Evolutionary conservation across 768 basidiomycete genomes (phyloP).

Genomic region (Hygrophorus russula): DNA sequence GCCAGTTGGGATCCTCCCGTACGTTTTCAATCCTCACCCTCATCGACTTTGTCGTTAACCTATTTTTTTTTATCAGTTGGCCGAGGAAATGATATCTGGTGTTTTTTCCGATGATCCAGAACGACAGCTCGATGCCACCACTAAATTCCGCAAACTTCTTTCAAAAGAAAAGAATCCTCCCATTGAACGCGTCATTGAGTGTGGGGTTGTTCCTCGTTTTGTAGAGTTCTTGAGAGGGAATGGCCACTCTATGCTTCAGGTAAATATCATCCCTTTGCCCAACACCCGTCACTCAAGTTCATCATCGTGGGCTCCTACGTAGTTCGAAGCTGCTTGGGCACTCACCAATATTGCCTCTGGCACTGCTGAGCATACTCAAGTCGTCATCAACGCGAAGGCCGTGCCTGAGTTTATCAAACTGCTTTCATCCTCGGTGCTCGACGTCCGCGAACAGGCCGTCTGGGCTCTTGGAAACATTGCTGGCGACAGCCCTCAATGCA

Average conservation of each 20-base stretch:
- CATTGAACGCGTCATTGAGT: conserved; percentile 96
- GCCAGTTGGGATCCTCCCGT: conserved; percentile 76
- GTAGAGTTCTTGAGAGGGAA: conserved; percentile 77
- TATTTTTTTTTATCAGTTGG: conserved; percentile 36
- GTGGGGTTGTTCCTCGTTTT: conserved; percentile 93
- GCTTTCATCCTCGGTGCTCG: conserved; percentile 85
- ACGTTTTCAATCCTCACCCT: conserved; percentile 17
- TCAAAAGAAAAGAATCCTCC: conserved; percentile 99
- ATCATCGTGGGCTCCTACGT: conserved; percentile 6
- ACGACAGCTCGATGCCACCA: conserved; percentile 91
- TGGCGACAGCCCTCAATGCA: conserved; percentile 94
- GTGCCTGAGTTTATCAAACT: conserved; percentile 98
- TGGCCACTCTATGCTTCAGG: conserved; percentile 80
- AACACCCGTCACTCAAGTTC: conserved; percentile 1
- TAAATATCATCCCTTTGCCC: conserved; percentile 18
- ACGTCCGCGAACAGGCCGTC: conserved; percentile 98
- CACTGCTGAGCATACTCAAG: conserved; percentile 96
- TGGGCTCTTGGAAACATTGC: conserved; percentile 99
- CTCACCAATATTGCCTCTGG: conserved; percentile 97
- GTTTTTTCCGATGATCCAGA: conserved; percentile 91
- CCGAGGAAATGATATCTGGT: conserved; percentile 85
- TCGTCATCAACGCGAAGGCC: conserved; percentile 89
- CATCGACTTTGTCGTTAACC: conserved; percentile 6
- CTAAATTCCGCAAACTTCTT: conserved; percentile 95
- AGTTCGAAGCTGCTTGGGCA: conserved; percentile 99